Evolutionary conservation across 768 basidiomycete genomes (phyloP), one percentile per base, ranked within the genome.

Genomic region (Tulasnella sp.): DNA sequence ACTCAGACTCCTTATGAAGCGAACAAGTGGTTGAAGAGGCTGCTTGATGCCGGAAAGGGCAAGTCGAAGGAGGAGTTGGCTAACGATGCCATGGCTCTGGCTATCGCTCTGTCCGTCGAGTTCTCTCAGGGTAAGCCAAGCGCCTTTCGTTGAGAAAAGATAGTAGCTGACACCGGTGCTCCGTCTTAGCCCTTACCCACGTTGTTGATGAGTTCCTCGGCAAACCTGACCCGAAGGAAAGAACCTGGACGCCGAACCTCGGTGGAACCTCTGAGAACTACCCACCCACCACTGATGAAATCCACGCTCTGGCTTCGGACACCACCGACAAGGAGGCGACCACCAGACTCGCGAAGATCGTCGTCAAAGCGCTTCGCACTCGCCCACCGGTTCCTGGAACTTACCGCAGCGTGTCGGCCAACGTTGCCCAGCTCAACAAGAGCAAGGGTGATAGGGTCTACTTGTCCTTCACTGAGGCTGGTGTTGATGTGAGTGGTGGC

Each of bases 371-470:
- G 14, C 84, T 94, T 81, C 90, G 93, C 94, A 77, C 94, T 75
- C 92, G 93, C 69, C 93, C 94, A 14, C 89, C 92, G 3, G 92
- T 95, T 87, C 89, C 88, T 77, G 93, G 94, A 78, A 89, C 90
- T 41, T 91, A 89, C 83, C 92, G 92, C 83, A 82, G 90, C 86
- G 8, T 37, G 40, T 18, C 81, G 40, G 76, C 48, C 74, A 88
- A 91, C 54, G 86, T 88, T 44, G 84, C 88, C n/a, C n/a, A n/a
- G n/a, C n/a, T n/a, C n/a, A n/a, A n/a, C 18, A 83, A 83, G 2
- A 84, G 91, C 74, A 87, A 86, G 79, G 88, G 87, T n/a, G 89
- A 91, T 72, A 88, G 88, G 7, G 84, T 94, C 28, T 95, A 93
- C 84, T 84, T 94, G 73, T 88, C 94, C 83, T 86, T 94, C 41